Conservation (phyloP, 306 rosid species). For the Ormosia emarginata region DNA sequence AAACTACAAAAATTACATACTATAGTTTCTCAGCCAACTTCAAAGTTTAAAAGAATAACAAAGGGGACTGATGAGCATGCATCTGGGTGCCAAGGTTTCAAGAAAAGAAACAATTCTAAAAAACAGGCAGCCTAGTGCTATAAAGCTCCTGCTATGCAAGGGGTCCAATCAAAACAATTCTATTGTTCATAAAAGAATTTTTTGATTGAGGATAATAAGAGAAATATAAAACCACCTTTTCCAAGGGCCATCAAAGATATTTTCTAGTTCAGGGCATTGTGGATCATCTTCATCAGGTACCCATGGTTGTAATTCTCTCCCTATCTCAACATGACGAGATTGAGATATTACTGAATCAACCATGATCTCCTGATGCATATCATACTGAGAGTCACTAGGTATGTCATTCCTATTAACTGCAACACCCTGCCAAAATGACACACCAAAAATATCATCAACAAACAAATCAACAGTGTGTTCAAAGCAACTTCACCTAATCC, state of each 20-base stretch:
- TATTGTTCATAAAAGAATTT: not conserved
- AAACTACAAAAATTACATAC: not conserved
- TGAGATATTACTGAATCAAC: conserved; percentile 85
- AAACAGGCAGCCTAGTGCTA: not conserved
- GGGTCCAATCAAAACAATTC: not conserved
- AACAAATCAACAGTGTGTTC: conserved; percentile 6
- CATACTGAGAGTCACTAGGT: conserved; percentile 50
- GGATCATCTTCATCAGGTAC: conserved; percentile 85
- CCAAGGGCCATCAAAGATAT: conserved; percentile 72
- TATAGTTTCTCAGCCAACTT: conserved; percentile 1
- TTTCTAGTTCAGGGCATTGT: conserved; percentile 80
- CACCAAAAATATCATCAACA: conserved; percentile 14
- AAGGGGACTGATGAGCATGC: not conserved
- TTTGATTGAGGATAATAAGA: conserved; percentile 8
- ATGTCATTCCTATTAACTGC: conserved; percentile 57
- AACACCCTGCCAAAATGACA: conserved; percentile 60
- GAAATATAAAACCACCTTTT: conserved; percentile 68
- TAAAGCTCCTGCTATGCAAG: not conserved
- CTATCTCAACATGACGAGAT: conserved; percentile 61
- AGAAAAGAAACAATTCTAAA: not conserved
- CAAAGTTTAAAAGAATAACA: conserved; percentile 3
- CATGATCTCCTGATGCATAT: conserved; percentile 65
- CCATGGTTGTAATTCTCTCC: conserved; percentile 89
- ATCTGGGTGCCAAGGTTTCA: conserved; percentile 3
- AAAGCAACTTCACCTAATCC: conserved; percentile 3